These are phyloP conservation scores for Kuraishia cidri DNA, from an alignment of 805 yeast species.

Conservation along the genomic window DNA sequence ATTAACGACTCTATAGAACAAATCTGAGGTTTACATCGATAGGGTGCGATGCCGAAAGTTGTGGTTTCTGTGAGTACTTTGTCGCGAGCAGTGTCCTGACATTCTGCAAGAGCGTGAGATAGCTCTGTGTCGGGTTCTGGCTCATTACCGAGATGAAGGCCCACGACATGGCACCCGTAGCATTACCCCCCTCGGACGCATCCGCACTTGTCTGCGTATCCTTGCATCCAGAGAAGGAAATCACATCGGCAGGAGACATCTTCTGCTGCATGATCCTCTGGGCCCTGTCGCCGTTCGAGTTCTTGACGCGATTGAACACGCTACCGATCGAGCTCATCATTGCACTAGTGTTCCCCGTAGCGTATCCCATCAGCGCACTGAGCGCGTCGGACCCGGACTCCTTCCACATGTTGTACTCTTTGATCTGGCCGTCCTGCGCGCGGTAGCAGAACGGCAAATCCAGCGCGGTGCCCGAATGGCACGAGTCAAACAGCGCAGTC, in stretches of 20 bases:
- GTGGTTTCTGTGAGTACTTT: slow-evolving; percentile 78
- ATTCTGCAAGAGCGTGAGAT: slow-evolving; percentile 58
- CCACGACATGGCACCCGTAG: slow-evolving; percentile 75
- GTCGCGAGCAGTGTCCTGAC: slow-evolving; percentile 54
- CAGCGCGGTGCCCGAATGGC: slow-evolving; percentile 71
- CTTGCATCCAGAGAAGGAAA: slow-evolving; percentile 67
- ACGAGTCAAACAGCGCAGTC: slow-evolving; percentile 68
- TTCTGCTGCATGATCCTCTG: slow-evolving; percentile 39
- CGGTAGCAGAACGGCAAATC: slow-evolving; percentile 63
- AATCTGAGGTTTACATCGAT: slow-evolving; percentile 44
- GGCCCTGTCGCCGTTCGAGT: slow-evolving; percentile 20
- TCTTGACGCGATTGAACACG: slow-evolving; percentile 18
- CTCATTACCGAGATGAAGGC: slow-evolving; percentile 54
- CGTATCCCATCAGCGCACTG: slow-evolving; percentile 42
- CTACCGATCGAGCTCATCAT: slow-evolving; percentile 29
- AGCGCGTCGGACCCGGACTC: slow-evolving; percentile 58
- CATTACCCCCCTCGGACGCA: slow-evolving; percentile 50
- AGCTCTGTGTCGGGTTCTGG: slow-evolving; percentile 57
- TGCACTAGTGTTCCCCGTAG: slow-evolving; percentile 39
- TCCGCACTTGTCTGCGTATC: slow-evolving; percentile 70
- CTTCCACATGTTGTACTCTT: slow-evolving; percentile 62
- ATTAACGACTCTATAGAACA: no score
- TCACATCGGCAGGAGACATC: slow-evolving; percentile 61
- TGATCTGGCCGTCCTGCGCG: slow-evolving; percentile 64
- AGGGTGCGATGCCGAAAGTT: slow-evolving; percentile 75